These are phyloP conservation scores for Suillus brevipes DNA, from an alignment of 768 basidiomycete species.

Conservation along the genomic window DNA sequence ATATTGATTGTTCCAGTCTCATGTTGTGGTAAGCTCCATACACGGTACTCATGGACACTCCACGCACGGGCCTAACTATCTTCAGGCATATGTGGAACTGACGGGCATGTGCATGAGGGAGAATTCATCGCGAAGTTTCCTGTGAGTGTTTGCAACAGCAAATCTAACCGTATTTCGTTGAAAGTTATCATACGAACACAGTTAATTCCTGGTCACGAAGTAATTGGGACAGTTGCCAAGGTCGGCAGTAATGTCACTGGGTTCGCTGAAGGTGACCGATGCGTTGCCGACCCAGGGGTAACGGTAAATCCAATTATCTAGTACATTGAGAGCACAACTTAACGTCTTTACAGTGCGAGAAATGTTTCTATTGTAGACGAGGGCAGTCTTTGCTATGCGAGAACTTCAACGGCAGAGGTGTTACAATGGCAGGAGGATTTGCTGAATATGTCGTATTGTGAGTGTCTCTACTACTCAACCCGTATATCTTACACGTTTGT, in stretches of 20 bases:
- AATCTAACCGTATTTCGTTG: slow-evolving; percentile 13
- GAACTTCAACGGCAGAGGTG: slow-evolving; percentile 39
- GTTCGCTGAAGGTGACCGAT: slow-evolving; percentile 42
- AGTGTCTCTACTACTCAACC: slow-evolving; percentile 13
- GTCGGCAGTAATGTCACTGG: slow-evolving; percentile 44
- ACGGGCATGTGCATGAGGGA: slow-evolving; percentile 64
- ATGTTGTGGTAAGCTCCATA: slow-evolving; percentile 41
- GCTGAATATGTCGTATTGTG: slow-evolving; percentile 43
- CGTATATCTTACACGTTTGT: background rate
- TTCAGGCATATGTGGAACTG: slow-evolving; percentile 59
- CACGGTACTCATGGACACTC: slow-evolving; percentile 6
- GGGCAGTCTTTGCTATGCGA: slow-evolving; percentile 41
- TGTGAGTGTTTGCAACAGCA: slow-evolving; percentile 12
- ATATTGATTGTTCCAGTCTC: slow-evolving; percentile 30
- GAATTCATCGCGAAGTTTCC: slow-evolving; percentile 70
- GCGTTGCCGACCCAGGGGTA: slow-evolving; percentile 43
- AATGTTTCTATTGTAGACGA: slow-evolving; percentile 41
- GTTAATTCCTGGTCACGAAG: background rate
- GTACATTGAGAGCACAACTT: background rate
- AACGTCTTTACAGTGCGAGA: slow-evolving; percentile 27
- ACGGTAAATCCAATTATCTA: slow-evolving; percentile 18
- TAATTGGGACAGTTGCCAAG: slow-evolving; percentile 38
- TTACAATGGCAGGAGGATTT: slow-evolving; percentile 41
- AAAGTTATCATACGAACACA: background rate
- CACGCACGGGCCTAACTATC: background rate